Base-by-base conservation (phyloP, 1,139 yeast species). In the Hanseniaspora uvarum region DNA sequence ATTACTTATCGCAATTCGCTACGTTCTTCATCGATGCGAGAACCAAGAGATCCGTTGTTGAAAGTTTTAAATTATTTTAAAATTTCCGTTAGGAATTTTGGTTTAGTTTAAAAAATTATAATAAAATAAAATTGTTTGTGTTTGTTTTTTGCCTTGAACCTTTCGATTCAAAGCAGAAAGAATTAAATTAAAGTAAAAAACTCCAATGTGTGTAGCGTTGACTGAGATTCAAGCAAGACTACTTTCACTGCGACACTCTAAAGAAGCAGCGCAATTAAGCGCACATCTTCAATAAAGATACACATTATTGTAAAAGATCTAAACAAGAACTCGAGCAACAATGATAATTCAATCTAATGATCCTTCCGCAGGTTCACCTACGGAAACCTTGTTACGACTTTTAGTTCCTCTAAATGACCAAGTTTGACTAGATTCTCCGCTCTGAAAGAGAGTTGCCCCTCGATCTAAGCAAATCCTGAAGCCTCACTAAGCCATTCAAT, bases 11-110 rank as follows among this genome's bases (percentile, higher is more conserved):
- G 70, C 70, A 65, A 59, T 67, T 68, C 67, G 71, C 71, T 68
- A 70, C 70, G 71, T 67, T 67, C 71, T 68, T 68, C 70, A 68
- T 68, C 70, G 70, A 65, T 68, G 70, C 68, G 70, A 66, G 70
- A 68, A 65, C 71, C 71, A 68, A 68, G 71, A 67, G 70, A 67
- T 67, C 70, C 68, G 69, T 68, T 67, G 70, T 65, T 66, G 68
- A 65, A 65, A 65, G 68, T 65, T 65, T 65, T 65, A 58, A 62
- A 58, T 58, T 60, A 59, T 60, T 60, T 36, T 43, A 55, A 54
- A 54, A 58, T 60, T 60, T 57, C 56, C 56, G 53, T 56, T 45
- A 56, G 50, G 54, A 56, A 57, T 55, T 57, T 49, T 56, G 53
- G 53, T 53, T 49, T 56, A 58, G 58, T 56, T 52, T 58, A 57